Base-by-base conservation (phyloP, 2,329 filamentous ascomycete species). In the Trichoderma harzianum region DNA sequence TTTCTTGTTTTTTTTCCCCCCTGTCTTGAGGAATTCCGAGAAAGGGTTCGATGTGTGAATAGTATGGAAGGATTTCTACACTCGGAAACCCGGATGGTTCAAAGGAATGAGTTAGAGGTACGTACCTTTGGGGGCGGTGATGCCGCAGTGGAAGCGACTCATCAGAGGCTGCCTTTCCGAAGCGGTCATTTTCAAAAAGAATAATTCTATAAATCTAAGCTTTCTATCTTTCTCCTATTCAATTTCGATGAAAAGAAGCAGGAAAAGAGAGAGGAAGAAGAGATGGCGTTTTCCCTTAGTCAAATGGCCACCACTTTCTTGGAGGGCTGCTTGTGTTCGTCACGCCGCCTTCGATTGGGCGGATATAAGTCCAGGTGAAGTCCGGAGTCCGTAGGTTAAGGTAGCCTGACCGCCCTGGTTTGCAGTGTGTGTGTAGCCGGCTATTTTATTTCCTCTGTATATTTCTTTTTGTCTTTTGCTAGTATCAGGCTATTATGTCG, bases 121-220 rank as follows among this genome's bases (percentile, higher is more conserved):
- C 67, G 26, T 69, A 69, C 67, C 55, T 28, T 69, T 69, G 51
- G 67, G 67, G 58, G 60, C 39, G 67, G 67, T 62, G 39, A 69
- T 26, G 14, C 57, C 55, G 16, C 55, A 57, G 39, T 53, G 57
- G 8, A 53, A 21, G 16, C 28, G 28, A 61, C 28, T 47, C 67
- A 69, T 69, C 39, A 62, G 58, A 32, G 57, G 39, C 57, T 69
- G 57, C 39, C 30, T 51, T 61, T 69, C 57, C 57, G 57, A 28
- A 28, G 39, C 30, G 12, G 57, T 62, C 67, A 69, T 69, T n/a
- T 53, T 51, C 6, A 12, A 18, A 36, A 43, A 43, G 14, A 18
- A 18, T 0, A 6, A 34, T 28, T 34, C 30, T 55, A 24, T 28
- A 8, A n/a, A 4, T 66, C 6, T 24, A 8, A 28, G 34, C 14